Percentiles rank a stretch among this genome's conserved stretches.
These are phyloP conservation scores for Sutorius eximius DNA, from an alignment of 1,284 basidiomycete genomes.

Conservation along the genomic window DNA sequence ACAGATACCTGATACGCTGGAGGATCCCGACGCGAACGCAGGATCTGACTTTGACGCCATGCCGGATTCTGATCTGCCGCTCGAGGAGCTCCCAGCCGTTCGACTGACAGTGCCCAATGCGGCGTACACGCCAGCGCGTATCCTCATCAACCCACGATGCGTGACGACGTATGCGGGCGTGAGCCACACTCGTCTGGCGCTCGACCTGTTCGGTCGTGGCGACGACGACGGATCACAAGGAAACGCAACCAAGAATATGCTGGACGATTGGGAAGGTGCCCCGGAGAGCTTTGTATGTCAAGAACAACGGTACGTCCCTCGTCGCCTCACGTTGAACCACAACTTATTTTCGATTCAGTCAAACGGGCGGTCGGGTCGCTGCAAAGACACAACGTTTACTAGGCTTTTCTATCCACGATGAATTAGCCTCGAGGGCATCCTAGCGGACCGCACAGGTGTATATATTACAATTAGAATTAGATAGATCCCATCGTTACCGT, in stretches of 20 bases:
- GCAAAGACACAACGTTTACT: constrained; percentile 87
- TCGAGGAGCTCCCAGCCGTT: constrained; percentile 39
- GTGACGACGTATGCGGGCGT: constrained; percentile 96
- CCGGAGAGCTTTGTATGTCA: constrained; percentile 96
- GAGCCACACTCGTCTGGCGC: constrained; percentile 86
- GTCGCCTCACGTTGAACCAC: background rate
- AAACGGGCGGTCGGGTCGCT: constrained; percentile 87
- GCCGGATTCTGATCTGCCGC: constrained; percentile 60
- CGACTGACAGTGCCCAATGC: constrained; percentile 81
- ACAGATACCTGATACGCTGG: constrained; percentile 31
- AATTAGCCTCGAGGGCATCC: constrained; percentile 40
- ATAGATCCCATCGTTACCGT: constrained; percentile 9
- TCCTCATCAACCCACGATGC: constrained; percentile 91
- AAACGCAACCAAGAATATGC: constrained; percentile 68
- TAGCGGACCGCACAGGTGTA: constrained; percentile 8
- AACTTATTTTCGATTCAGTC: constrained; percentile 42
- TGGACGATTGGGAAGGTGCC: constrained; percentile 92
- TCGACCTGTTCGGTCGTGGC: constrained; percentile 84
- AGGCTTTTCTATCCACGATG: constrained; percentile 81
- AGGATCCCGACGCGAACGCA: constrained; percentile 72
- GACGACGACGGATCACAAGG: constrained; percentile 52
- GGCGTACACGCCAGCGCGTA: constrained; percentile 82
- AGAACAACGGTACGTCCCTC: constrained; percentile 70
- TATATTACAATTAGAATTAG: constrained; percentile 4
- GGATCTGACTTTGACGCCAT: constrained; percentile 91